Base-by-base conservation (phyloP, 31 red algal genomes). In the Odonthalia washingtoniensis region DNA sequence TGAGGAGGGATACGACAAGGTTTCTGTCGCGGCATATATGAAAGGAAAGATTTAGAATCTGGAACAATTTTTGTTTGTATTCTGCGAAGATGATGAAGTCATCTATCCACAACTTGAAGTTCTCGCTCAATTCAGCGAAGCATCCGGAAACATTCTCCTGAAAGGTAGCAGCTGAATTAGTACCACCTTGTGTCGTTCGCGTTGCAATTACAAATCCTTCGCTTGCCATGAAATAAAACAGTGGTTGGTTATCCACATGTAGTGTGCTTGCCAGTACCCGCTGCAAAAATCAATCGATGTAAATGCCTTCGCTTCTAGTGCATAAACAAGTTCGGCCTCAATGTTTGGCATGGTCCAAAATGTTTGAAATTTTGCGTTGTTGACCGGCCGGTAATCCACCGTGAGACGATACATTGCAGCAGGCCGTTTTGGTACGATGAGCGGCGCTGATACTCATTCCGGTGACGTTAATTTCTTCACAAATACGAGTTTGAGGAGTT, bases 261-360 rank as follows among this genome's bases (percentile, higher is more conserved):
- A 5, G 28, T 74, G 86, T n/a, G 75, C 52, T 74, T 89, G 74
- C 75, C 86, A 89, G 64, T 89, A 89, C 3, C 63, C 86, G 6
- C 32, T 65, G 46, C 49, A 65, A 42, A 89, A 80, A 39, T 79
- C 86, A 37, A 89, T 78, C 44, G 53, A 0, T 21, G 74, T 62
- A 80, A 80, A 89, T 0, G 0, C 0, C 33, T 76, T 87, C 5
- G 33, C 16, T 28, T 45, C 84, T 0, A 28, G 43, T 6, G 53
- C 46, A 53, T 87, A 41, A 6, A 16, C 43, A 0, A 87, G 41
- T 37, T 87, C 72, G 40, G 84, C 36, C 66, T 87, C 84, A 26
- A 86, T 75, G 82, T 87, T 76, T 18, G 72, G 70, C 0, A 87
- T 87, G 18, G 70, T 0, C 46, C 6, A 87, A 77, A n/a, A 77